Conservation (phyloP, 2,329 filamentous ascomycete species). For the Beauveria asiatica region DNA sequence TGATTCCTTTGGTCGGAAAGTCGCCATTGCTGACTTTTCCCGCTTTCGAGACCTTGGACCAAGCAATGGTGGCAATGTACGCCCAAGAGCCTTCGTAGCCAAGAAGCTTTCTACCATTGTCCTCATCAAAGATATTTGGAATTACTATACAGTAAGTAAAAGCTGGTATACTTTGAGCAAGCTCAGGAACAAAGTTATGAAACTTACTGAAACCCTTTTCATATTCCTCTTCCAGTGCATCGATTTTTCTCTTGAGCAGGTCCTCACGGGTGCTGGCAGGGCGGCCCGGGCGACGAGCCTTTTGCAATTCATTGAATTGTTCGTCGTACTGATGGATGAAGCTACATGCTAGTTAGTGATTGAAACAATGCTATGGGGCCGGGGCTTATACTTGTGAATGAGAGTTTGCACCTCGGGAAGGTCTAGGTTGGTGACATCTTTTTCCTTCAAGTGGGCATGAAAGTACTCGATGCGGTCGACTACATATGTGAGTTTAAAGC, state of each 20-base stretch:
- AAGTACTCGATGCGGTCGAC: conserved; percentile 50
- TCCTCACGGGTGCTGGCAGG: conserved; percentile 73
- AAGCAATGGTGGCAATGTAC: conserved; percentile 65
- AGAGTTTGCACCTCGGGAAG: conserved; percentile 50
- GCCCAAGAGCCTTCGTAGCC: conserved; percentile 82
- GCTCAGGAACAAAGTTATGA: background rate
- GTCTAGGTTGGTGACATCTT: conserved; percentile 38
- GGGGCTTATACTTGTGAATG: conserved; percentile 46
- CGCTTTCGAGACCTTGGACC: conserved; percentile 61
- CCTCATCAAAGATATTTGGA: conserved; percentile 63
- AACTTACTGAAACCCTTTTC: conserved; percentile 69
- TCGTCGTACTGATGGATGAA: conserved; percentile 63
- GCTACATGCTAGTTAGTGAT: conserved; percentile 30
- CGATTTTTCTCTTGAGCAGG: conserved; percentile 62
- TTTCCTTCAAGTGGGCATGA: conserved; percentile 53
- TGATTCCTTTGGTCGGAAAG: conserved; percentile 58
- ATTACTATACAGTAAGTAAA: conserved; percentile 40
- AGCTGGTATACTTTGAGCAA: background rate
- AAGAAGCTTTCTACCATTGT: conserved; percentile 57
- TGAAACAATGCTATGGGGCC: background rate
- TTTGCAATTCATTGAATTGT: conserved; percentile 57
- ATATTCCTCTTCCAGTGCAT: conserved; percentile 68
- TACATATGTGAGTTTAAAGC: conserved; percentile 3
- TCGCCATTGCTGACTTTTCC: conserved; percentile 59
- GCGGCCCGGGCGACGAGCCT: conserved; percentile 65